Percentiles rank a stretch among this genome's conserved stretches.
Evolutionary conservation across 495 filamentous ascomycete species (phyloP).

Genomic region (Xylona heveae): DNA sequence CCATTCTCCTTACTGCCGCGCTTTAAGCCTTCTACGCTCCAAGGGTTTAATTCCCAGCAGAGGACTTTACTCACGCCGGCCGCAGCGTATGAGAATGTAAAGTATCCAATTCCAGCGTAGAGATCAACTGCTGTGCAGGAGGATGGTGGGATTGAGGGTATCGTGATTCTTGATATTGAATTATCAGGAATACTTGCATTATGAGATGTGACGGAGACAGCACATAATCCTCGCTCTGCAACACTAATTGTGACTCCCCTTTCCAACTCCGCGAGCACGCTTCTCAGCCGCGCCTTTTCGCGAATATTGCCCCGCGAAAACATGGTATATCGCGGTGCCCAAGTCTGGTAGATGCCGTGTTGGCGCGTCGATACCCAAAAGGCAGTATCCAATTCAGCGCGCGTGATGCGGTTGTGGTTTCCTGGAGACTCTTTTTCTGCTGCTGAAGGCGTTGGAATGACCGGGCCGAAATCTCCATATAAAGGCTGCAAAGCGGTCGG

Average conservation of each 20-base stretch:
- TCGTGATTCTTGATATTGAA: too few species aligned
- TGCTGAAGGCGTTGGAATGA: too few species aligned
- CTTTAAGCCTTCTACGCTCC: conserved; percentile 64
- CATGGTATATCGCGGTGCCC: conserved; percentile 81
- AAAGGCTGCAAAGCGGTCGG: conserved; percentile 1
- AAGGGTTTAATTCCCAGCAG: conserved; percentile 77
- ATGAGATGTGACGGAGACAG: conserved; percentile 8
- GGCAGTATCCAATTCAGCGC: too few species aligned
- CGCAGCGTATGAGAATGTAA: conserved; percentile 56
- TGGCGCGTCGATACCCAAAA: conserved; percentile 62
- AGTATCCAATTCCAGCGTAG: conserved; percentile 87
- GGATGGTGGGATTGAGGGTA: too few species aligned
- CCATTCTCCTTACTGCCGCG: conserved; percentile 47
- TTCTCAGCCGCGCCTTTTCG: conserved; percentile 48
- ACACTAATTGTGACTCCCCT: conserved; percentile 13
- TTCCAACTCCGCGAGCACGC: conserved; percentile 3
- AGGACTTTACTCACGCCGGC: conserved; percentile 49
- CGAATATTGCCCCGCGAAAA: conserved; percentile 72
- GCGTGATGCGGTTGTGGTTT: too few species aligned
- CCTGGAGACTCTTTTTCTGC: too few species aligned
- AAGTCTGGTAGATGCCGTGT: conserved; percentile 63
- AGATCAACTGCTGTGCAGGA: conserved; percentile 63
- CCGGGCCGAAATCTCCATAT: conserved; percentile 2
- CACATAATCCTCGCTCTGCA: conserved; percentile 9
- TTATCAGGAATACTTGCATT: conserved; percentile 14